Conservation (phyloP, 2,329 filamentous ascomycete species). For the Oidium heveae region DNA sequence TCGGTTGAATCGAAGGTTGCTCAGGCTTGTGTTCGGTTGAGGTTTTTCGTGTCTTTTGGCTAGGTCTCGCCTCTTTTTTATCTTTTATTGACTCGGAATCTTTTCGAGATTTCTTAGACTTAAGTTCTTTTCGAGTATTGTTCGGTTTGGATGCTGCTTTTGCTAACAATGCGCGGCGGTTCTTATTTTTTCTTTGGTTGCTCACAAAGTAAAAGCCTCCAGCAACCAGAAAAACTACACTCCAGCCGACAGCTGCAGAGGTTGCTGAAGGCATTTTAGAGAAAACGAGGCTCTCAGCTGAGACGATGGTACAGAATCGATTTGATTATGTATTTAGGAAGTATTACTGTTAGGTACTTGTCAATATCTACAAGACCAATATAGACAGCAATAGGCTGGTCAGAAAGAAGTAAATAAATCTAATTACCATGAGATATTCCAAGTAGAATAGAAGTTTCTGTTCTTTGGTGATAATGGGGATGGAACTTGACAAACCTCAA, state of each 20-base stretch:
- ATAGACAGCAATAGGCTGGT: no score
- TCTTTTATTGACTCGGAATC: slow-evolving; percentile 7
- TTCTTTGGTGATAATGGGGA: no score
- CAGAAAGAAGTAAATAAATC: no score
- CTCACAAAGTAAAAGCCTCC: slow-evolving; percentile 11
- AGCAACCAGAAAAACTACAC: slow-evolving; percentile 12
- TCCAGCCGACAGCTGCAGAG: slow-evolving; percentile 16
- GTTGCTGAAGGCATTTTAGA: slow-evolving; percentile 6
- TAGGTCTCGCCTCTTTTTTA: slow-evolving; percentile 4
- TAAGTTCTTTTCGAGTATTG: slow-evolving; percentile 9
- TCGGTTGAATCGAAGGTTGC: slow-evolving; percentile 1
- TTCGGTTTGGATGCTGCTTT: slow-evolving; percentile 6
- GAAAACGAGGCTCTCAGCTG: not conserved
- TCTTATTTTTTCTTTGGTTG: slow-evolving; percentile 7
- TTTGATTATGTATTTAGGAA: no score
- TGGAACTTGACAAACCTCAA: no score
- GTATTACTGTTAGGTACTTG: no score
- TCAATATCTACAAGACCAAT: no score
- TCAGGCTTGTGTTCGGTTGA: slow-evolving; percentile 8
- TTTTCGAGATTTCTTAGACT: slow-evolving; percentile 9
- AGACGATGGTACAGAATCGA: no score
- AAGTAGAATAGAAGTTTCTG: no score
- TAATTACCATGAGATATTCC: no score
- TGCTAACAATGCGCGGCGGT: slow-evolving; percentile 3
- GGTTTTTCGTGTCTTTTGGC: slow-evolving; percentile 5